Percentiles rank a stretch among this genome's conserved stretches.
phyloP scores from a whole-genome alignment of 345 rosid genomes.

The Gossypium australe region DNA sequence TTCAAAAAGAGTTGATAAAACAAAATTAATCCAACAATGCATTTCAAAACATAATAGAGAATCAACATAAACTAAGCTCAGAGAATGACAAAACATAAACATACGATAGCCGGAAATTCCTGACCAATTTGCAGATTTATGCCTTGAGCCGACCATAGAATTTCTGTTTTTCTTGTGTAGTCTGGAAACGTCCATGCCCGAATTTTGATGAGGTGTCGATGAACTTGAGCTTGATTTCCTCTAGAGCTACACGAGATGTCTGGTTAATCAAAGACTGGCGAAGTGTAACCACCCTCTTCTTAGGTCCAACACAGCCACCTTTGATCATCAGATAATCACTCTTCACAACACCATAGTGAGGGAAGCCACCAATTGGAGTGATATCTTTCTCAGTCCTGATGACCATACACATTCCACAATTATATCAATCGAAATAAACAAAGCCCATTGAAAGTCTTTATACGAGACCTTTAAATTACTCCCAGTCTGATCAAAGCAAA shows the following conservation, averaged over 20 bases:
- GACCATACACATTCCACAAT: background rate
- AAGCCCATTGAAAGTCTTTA: background rate
- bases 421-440: background rate
- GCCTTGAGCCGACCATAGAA: constrained; percentile 58
- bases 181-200: constrained; percentile 59
- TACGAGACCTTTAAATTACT: background rate
- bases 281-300: constrained; percentile 85
- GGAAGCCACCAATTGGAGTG: constrained; percentile 81
- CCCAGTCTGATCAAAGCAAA: background rate
- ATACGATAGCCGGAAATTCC: background rate
- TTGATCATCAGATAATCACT: constrained; percentile 71
- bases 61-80: background rate
- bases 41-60: background rate
- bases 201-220: constrained; percentile 44
- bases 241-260: constrained; percentile 69
- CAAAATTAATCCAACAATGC: background rate
- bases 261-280: constrained; percentile 61
- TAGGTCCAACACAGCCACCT: constrained; percentile 84
- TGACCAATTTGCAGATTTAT: constrained; percentile 10
- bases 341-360: constrained; percentile 76
- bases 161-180: constrained; percentile 59
- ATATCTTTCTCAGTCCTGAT: constrained; percentile 78
- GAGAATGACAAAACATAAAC: background rate
- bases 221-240: constrained; percentile 71
- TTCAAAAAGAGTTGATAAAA: background rate